Evolutionary conservation across 2,329 filamentous ascomycete species (phyloP), one percentile per base, ranked within the genome.

Genomic region (Diaporthe citri): DNA sequence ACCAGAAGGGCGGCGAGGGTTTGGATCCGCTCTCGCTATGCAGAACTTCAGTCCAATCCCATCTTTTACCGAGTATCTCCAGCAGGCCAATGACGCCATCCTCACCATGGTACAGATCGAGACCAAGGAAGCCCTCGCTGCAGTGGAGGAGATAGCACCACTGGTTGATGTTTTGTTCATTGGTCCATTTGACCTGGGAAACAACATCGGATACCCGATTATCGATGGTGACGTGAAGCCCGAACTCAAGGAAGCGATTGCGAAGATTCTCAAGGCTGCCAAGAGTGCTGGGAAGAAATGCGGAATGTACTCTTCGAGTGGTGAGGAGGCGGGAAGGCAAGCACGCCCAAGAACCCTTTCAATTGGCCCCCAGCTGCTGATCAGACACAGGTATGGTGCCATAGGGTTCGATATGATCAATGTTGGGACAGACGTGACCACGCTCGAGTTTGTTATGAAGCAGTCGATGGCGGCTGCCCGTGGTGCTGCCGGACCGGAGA

Each of bases 61-160:
- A n/a, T 86, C 83, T 15, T 86, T 88, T 76, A 87, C 87, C 17
- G 88, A 90, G 75, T 91, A 91, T 77, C 85, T 91, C 69, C 86
- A 89, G 78, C 86, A 89, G 31, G 89, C 89, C 62, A 91, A 91
- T 79, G 85, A 86, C 12, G 86, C 86, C 41, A 85, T 93, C 31
- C 80, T 93, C 74, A 92, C 90, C 22, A 91, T 93, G 83, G 90
- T 93, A 15, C 92, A 93, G 81, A 93, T 93, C 71, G 92, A 93
- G 83, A 93, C 92, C 0, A 84, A 85, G 76, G 91, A 92, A 80
- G 91, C 91, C 0, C 83, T 93, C 20, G 88, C 90, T 1, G 83
- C 83, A 17, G 87, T 93, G 1, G 90, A 93, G 46, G 89, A 88
- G 64, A 93, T 93, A 80, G 90, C 90, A 85, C 88, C 28, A 85